These are phyloP conservation scores for Boletus rex-veris DNA, from an alignment of 768 basidiomycete species.

Conservation along the genomic window DNA sequence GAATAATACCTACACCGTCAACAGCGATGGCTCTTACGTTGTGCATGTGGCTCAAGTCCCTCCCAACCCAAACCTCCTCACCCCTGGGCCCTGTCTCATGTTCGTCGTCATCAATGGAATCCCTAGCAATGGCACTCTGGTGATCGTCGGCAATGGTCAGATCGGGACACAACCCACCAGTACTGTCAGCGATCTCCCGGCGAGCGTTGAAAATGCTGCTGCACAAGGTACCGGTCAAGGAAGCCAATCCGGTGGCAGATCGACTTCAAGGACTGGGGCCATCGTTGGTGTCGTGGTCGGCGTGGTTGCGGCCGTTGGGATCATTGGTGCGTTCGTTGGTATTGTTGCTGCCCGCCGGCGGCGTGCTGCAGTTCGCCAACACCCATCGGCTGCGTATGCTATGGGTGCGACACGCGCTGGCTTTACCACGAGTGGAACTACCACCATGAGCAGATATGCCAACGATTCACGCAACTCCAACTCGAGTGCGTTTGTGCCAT, in stretches of 20 bases:
- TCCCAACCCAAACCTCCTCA: constrained; percentile 81
- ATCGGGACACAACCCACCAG: constrained; percentile 64
- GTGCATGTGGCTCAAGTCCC: constrained; percentile 83
- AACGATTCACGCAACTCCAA: constrained; percentile 45
- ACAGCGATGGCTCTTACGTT: constrained; percentile 68
- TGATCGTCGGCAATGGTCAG: constrained; percentile 78
- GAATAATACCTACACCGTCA: constrained; percentile 81
- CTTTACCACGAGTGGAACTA: constrained; percentile 21
- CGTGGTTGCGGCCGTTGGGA: constrained; percentile 25
- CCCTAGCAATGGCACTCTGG: constrained; percentile 72
- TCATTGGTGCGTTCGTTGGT: constrained; percentile 37
- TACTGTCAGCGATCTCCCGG: constrained; percentile 17
- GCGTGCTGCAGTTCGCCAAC: constrained; percentile 36
- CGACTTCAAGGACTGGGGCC: constrained; percentile 22
- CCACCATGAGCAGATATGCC: constrained; percentile 19
- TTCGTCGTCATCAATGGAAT: constrained; percentile 84
- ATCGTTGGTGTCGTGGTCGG: constrained; percentile 33
- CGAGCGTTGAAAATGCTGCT: constrained; percentile 41
- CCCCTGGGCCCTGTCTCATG: constrained; percentile 84
- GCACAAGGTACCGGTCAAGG: constrained; percentile 35
- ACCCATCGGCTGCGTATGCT: constrained; percentile 36
- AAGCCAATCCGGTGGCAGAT: constrained; percentile 13
- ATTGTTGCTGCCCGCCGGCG: constrained; percentile 50
- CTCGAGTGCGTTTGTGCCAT: constrained; percentile 69
- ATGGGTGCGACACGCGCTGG: constrained; percentile 35